Conservation (phyloP, 257 asterid species). For the Misopates orontium region DNA sequence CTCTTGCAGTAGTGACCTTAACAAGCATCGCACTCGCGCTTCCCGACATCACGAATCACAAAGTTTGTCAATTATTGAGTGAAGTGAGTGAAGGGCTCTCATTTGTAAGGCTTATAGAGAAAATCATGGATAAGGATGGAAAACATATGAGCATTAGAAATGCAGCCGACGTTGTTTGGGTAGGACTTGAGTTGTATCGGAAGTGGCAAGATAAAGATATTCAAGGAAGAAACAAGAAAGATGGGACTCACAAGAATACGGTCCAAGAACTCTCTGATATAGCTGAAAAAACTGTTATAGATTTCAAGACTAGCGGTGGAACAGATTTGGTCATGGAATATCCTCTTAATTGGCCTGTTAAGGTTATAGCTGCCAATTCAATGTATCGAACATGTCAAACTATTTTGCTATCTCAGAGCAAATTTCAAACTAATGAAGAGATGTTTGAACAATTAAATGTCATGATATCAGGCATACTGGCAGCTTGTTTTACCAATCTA, state of each 20-base stretch:
- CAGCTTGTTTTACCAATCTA: neutral
- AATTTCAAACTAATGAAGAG: neutral
- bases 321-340: neutral
- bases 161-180: neutral
- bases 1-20: constrained; percentile 3
- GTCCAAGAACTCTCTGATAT: neutral
- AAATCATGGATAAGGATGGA: neutral
- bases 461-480: too few relatives aligned
- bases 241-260: neutral
- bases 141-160: neutral
- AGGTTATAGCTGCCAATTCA: neutral
- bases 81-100: neutral
- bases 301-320: neutral
- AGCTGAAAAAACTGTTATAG: neutral
- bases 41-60: neutral
- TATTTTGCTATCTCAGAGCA: neutral
- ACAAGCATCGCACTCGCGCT: neutral
- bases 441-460: neutral
- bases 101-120: neutral
- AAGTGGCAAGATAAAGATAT: too few relatives aligned
- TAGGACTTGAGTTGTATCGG: neutral
- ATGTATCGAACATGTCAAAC: neutral
- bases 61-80: neutral
- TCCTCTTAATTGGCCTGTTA: neutral
- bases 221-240: neutral